Evolutionary conservation across 78 protist genomes (phyloP).

Genomic region (Creolimax fragrantissima): DNA sequence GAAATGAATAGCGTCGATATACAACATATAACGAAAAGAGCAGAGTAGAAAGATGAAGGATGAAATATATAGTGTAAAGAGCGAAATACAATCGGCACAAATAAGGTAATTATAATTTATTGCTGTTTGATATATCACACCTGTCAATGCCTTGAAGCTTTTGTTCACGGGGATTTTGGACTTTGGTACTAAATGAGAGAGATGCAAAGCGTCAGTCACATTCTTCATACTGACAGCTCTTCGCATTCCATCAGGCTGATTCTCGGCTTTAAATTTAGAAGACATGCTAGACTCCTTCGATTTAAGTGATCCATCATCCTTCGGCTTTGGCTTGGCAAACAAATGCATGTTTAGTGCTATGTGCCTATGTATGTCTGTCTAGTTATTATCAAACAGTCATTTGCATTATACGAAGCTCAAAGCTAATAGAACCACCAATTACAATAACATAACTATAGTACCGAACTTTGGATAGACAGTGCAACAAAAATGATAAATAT

Average conservation of each 20-base stretch:
- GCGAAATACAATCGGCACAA: too few species aligned
- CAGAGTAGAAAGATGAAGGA: background rate
- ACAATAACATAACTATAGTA: too few species aligned
- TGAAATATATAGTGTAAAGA: background rate
- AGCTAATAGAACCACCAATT: too few species aligned
- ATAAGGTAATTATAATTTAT: too few species aligned
- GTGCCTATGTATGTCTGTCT: too few species aligned
- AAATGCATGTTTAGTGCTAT: too few species aligned
- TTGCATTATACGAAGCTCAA: too few species aligned
- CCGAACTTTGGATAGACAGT: too few species aligned
- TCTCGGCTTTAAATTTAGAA: background rate
- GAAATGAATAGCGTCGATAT: background rate
- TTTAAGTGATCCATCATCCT: too few species aligned
- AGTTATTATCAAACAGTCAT: too few species aligned
- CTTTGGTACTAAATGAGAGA: background rate
- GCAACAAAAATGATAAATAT: too few species aligned
- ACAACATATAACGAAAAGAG: background rate
- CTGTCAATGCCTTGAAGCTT: conserved; percentile 3
- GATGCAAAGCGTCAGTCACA: background rate
- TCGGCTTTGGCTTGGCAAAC: too few species aligned
- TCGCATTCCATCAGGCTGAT: background rate
- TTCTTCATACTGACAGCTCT: background rate
- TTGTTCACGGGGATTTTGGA: background rate
- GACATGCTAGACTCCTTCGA: background rate
- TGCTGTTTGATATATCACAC: background rate